Base-by-base conservation (phyloP, 148 eudicot genomes). In the Simmondsia chinensis region DNA sequence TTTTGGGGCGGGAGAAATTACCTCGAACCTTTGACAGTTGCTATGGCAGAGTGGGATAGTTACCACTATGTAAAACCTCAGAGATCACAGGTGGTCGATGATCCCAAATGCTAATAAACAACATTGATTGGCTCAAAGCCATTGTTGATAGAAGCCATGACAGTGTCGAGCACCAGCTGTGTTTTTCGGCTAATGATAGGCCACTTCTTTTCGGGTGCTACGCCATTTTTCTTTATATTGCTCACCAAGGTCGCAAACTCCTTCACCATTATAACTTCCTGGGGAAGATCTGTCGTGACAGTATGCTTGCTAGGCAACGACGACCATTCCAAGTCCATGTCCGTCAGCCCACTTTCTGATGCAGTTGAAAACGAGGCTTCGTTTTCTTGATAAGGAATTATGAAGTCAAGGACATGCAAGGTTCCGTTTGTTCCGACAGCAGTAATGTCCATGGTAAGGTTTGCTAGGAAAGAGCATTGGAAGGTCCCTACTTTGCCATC, bases 251-350 rank as follows among this genome's bases (percentile, higher is more conserved):
- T 25, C 2, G 75, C 59, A 51, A 76, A 68, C 55, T 72, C 78
- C 43, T 60, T 51, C 35, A 76, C 70, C 83, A 76, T 76, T 16
- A 42, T n/a, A 47, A 50, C 83, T 50, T 76, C 78, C 47, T 76
- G 83, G 5, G 83, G 78, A 50, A 65, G 48, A 43, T 76, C 75
- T 0, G 40, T 50, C 27, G 16, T 50, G 10, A 69, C 70, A 5
- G 24, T 16, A 33, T 65, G 59, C 52, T 76, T 67, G 30, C 58
- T 64, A 9, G 68, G 77, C 43, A 57, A 24, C 22, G 50, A 33
- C 20, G 37, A 48, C 74, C 79, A 74, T 27, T 60, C 72, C 27
- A 52, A 59, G 30, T 24, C 70, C 26, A 65, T 53, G 14, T 69
- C 75, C 0, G 48, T 44, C 21, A 54, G 54, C 44, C 40, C 20